Base-by-base conservation (phyloP, 768 basidiomycete species). In the Cystobasidium ongulense region DNA sequence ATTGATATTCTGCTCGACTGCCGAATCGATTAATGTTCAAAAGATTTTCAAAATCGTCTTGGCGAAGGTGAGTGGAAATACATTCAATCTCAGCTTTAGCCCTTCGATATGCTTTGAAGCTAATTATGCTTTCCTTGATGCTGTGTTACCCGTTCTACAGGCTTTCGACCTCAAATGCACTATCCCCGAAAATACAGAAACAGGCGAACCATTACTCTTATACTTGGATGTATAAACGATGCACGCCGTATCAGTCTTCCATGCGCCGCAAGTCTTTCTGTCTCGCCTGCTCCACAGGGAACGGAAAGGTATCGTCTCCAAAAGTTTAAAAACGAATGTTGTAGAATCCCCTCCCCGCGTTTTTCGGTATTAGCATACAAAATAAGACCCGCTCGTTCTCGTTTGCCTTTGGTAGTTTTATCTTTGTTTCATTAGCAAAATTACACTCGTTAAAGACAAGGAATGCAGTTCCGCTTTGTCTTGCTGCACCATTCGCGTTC, bases 1-100 rank as follows among this genome's bases (percentile, higher is more conserved):
- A n/a, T 83, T 99, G 74, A 96, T 99, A 81, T 99, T 98, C 83
- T 99, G 95, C 83, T 97, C 95, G 63, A 99, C 96, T 61, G 91
- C 92, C 61, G 94, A 95, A 76, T 94, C 94, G 75, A 96, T 98
- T 84, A 99, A 99, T 82, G 95, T 99, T 68, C 96, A 99, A 85
- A 99, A 99, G 72, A 95, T 95, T 77, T 95, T 95, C 87, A 94
- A 96, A 85, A 96, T 96, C 81, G 92, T 95, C 54, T 86, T 95
- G 63, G 90, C 92, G 61, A 95, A 98, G 77, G 81, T 81, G 31
- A 21, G 77, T 65, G 17, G 0, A 59, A 23, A 25, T 27, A 23
- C 36, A 18, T 3, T 0, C 33, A 17, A 18, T 29, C 17, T n/a
- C 27, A 31, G 25, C 10, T 3, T 38, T 41, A 1, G 46, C 35